phyloP scores from a whole-genome alignment of 495 filamentous ascomycete genomes.

The Penicillium goetzii region DNA sequence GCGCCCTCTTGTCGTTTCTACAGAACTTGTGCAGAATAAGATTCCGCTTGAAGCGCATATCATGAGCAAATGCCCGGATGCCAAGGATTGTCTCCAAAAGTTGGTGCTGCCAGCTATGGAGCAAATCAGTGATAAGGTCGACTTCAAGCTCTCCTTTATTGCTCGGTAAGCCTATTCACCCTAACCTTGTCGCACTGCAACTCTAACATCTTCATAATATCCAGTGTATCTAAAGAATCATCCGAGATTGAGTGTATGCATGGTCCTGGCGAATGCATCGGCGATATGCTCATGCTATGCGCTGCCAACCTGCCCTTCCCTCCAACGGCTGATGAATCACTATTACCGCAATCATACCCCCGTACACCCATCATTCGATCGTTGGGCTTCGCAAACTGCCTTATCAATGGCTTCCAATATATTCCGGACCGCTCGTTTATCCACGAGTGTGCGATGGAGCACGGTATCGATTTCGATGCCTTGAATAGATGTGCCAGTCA shows the following conservation, averaged over 20 bases:
- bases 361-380: slow-evolving; percentile 78
- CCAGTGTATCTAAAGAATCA: slow-evolving; percentile 42
- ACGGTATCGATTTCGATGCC: slow-evolving; percentile 81
- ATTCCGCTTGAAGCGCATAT: slow-evolving; percentile 89
- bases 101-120: slow-evolving; percentile 88
- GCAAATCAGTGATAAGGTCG: slow-evolving; percentile 76
- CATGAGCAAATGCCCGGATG: slow-evolving; percentile 95
- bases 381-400: slow-evolving; percentile 88
- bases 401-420: slow-evolving; percentile 67
- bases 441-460: slow-evolving; percentile 83
- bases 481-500: slow-evolving; percentile 76
- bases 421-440: slow-evolving; percentile 78
- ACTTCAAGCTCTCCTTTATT: slow-evolving; percentile 90
- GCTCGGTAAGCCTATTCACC: slow-evolving; percentile 59
- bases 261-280: slow-evolving; percentile 87
- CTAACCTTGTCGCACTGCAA: background rate
- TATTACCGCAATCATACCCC: slow-evolving; percentile 34
- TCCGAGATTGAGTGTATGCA: slow-evolving; percentile 71
- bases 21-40: slow-evolving; percentile 28
- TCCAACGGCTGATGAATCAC: slow-evolving; percentile 22
- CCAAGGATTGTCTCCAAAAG: slow-evolving; percentile 75
- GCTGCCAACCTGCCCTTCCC: slow-evolving; percentile 66
- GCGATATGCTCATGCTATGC: slow-evolving; percentile 92
- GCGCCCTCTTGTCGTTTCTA: background rate
- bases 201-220: slow-evolving; percentile 1